Conservation (phyloP, 2,329 filamentous ascomycete genomes). For the Cercospora brassicicola region DNA sequence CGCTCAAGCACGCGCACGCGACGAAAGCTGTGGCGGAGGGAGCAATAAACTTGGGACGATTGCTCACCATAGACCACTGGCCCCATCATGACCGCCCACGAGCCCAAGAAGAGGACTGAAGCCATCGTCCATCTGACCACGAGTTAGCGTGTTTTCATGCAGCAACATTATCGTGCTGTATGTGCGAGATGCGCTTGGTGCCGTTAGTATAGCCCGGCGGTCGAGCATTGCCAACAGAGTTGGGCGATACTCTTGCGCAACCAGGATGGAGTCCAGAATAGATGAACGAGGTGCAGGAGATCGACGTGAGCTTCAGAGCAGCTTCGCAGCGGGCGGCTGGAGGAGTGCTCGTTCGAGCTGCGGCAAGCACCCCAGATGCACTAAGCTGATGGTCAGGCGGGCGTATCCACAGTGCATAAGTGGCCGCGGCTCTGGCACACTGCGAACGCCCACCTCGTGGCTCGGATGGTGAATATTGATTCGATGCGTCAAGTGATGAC, state of each 20-base stretch:
- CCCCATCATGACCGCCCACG: constrained; percentile 94
- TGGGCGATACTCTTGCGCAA: constrained; percentile 5
- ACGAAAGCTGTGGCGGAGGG: constrained; percentile 17
- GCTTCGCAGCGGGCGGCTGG: constrained; percentile 28
- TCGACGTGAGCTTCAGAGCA: constrained; percentile 27
- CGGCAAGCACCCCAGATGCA: constrained; percentile 30
- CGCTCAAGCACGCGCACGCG: constrained; percentile 18
- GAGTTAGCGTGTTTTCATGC: constrained; percentile 40
- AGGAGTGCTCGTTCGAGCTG: constrained; percentile 23
- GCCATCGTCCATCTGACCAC: constrained; percentile 84
- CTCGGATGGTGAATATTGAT: constrained; percentile 22
- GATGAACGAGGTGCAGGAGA: constrained; percentile 24
- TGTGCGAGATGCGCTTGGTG: background rate
- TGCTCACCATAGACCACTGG: constrained; percentile 69
- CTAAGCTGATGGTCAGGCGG: constrained; percentile 39
- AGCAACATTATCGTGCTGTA: background rate
- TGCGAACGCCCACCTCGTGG: constrained; percentile 32
- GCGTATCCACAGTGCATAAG: constrained; percentile 35
- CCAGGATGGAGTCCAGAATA: constrained; percentile 15
- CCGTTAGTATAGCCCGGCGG: background rate
- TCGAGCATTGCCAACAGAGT: background rate
- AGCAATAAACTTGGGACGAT: constrained; percentile 22
- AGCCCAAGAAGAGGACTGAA: constrained; percentile 82
- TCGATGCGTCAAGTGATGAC: constrained; percentile 20
- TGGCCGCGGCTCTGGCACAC: constrained; percentile 29